Base-by-base conservation (phyloP, 2,329 filamentous ascomycete genomes). In the Aspergillus brasiliensis region DNA sequence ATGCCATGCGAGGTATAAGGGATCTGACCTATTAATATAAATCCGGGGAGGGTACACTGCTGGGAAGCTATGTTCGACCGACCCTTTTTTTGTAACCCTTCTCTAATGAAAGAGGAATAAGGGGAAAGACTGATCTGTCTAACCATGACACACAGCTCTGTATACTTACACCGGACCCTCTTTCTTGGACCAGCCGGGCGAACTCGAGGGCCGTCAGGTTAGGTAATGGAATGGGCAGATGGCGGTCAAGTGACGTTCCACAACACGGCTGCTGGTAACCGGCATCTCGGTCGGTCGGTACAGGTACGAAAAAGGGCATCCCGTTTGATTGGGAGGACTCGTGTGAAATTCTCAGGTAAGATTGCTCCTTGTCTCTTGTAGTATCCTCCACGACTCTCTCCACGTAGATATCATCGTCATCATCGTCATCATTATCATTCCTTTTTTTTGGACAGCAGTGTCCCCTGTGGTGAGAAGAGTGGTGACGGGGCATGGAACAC, bases 191-290 rank as follows among this genome's bases (percentile, higher is more conserved):
- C 34, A 58, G 23, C 15, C 58, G 54, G 57, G 48, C 28, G 44
- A 57, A 53, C 15, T 48, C 2, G 27, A 51, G 37, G 38, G 28
- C 25, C 25, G 57, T 37, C 28, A 44, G 31, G 63, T 67, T 67
- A 67, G 60, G 63, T 67, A 65, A 67, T 64, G 54, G 55, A 51
- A 49, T 58, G 56, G 40, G 46, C 38, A 46, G 47, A 51, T 44
- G 56, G 49, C 47, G 56, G 60, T 61, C 63, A 67, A 62, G 62
- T 62, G 57, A 66, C 55, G 65, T 67, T 66, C 56, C 65, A 65
- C 65, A 34, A 58, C 42, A 54, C 65, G 59, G 59, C 63, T 66
- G 64, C 58, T 67, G 65, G 57, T 65, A 67, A 60, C 65, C 64
- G 65, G 62, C 62, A 57, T 61, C 58, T 59, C 51, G 55, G 47